Percentiles rank a stretch among this genome's conserved stretches.
These are phyloP conservation scores for Atkinsonella texensis DNA, from an alignment of 2,329 filamentous ascomycete species.

Conservation along the genomic window DNA sequence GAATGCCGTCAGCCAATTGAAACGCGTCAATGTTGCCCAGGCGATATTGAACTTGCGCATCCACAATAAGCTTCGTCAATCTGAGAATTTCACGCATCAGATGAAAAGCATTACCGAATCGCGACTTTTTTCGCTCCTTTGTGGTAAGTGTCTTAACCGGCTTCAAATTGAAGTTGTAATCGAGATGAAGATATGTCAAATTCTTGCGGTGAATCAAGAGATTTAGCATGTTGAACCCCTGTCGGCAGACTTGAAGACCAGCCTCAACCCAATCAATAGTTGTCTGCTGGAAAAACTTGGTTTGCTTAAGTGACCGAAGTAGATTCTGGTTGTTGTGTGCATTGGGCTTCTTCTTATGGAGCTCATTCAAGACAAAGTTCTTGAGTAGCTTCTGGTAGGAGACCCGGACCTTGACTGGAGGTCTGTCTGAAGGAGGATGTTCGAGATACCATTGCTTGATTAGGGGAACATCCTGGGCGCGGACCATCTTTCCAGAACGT, in stretches of 20 bases:
- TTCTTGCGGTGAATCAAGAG: slow-evolving; percentile 97
- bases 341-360: slow-evolving; percentile 93
- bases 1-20: slow-evolving; percentile 92
- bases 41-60: slow-evolving; percentile 95
- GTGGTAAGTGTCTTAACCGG: slow-evolving; percentile 97
- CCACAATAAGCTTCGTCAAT: slow-evolving; percentile 92
- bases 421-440: slow-evolving; percentile 72
- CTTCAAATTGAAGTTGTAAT: slow-evolving; percentile 99
- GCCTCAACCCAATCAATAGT: slow-evolving; percentile 99
- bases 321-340: slow-evolving; percentile 91
- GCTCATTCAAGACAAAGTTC: slow-evolving; percentile 88
- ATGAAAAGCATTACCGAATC: slow-evolving; percentile 98
- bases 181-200: slow-evolving; percentile 91
- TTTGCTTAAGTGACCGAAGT: slow-evolving; percentile 79
- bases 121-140: slow-evolving; percentile 98
- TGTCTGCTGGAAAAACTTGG: slow-evolving; percentile 99
- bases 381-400: slow-evolving; percentile 98
- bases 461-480: slow-evolving; percentile 90
- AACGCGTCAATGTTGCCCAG: slow-evolving; percentile 98
- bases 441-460: slow-evolving; percentile 99
- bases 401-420: slow-evolving; percentile 93
- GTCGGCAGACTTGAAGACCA: slow-evolving; percentile 91
- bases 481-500: slow-evolving; percentile 88
- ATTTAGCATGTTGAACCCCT: slow-evolving; percentile 99
- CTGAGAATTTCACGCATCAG: slow-evolving; percentile 96